Percentiles rank a stretch among this genome's conserved stretches.
Evolutionary conservation across 164 flowering plant genomes (phyloP).

Genomic region (Malania oleifera): DNA sequence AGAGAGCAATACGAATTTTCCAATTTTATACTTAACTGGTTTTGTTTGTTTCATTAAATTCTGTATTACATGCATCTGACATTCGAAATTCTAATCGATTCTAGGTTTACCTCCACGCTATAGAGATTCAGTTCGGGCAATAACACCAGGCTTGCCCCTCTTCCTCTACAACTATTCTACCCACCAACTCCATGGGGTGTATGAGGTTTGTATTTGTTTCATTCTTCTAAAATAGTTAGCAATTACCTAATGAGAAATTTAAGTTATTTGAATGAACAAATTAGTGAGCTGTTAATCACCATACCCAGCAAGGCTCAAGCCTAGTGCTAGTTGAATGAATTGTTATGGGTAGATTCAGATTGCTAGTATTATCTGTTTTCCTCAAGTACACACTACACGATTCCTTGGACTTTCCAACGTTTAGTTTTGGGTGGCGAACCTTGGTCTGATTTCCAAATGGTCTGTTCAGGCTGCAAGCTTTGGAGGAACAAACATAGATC

Average conservation of each 20-base stretch:
- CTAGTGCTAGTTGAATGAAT: too few relatives aligned
- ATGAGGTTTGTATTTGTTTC: slow-evolving; percentile 58
- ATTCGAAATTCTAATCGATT: too few relatives aligned
- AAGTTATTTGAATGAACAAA: too few relatives aligned
- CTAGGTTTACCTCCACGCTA: slow-evolving; percentile 91
- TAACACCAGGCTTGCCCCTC: slow-evolving; percentile 94
- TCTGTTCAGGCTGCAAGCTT: slow-evolving; percentile 78
- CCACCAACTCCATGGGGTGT: slow-evolving; percentile 95
- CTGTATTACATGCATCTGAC: too few relatives aligned
- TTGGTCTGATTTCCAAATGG: background rate
- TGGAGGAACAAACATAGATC: slow-evolving; percentile 93
- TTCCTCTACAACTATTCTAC: slow-evolving; percentile 98
- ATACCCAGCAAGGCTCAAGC: too few relatives aligned
- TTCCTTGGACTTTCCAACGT: too few relatives aligned
- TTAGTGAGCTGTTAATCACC: too few relatives aligned
- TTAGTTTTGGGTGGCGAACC: too few relatives aligned
- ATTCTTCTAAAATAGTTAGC: background rate
- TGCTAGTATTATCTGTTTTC: background rate
- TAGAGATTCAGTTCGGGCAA: slow-evolving; percentile 87
- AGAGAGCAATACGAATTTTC: too few relatives aligned
- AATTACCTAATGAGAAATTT: background rate
- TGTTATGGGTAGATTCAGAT: too few relatives aligned
- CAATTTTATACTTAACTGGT: too few relatives aligned
- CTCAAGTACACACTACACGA: background rate
- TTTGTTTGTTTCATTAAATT: too few relatives aligned